phyloP scores from a whole-genome alignment of 768 basidiomycete genomes.

The Pisolithus sp. region DNA sequence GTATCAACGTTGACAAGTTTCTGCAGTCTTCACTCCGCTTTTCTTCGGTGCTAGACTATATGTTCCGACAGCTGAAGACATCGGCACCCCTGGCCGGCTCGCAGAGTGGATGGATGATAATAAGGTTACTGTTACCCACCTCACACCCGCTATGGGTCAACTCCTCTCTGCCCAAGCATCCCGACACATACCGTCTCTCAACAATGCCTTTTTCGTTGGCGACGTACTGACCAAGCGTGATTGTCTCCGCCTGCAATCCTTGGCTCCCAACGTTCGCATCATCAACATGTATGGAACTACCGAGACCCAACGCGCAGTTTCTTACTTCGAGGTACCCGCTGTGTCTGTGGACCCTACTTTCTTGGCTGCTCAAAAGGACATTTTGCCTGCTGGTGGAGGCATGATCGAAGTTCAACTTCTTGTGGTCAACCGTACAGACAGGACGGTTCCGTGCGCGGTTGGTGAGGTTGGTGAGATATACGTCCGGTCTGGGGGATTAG shows the following conservation, averaged over 20 bases:
- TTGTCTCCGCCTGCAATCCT: constrained; percentile 86
- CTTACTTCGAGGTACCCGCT: constrained; percentile 90
- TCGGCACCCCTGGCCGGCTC: constrained; percentile 91
- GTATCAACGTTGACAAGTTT: constrained; percentile 2
- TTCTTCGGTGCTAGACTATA: constrained; percentile 96
- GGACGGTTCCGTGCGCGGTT: constrained; percentile 79
- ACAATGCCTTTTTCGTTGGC: constrained; percentile 97
- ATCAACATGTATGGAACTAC: constrained; percentile 99
- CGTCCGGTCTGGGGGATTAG: constrained; percentile 93
- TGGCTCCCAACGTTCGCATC: constrained; percentile 88
- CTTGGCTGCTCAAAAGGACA: constrained; percentile 90
- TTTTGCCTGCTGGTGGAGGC: constrained; percentile 95
- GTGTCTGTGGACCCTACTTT: constrained; percentile 82
- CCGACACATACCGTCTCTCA: constrained; percentile 76
- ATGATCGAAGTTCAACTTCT: constrained; percentile 98
- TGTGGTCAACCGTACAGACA: constrained; percentile 88
- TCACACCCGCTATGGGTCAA: constrained; percentile 99
- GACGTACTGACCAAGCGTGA: constrained; percentile 98
- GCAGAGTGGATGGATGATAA: constrained; percentile 98
- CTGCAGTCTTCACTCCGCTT: constrained; percentile 90
- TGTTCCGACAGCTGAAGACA: constrained; percentile 94
- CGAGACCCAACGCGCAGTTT: constrained; percentile 97
- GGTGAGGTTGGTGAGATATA: constrained; percentile 99
- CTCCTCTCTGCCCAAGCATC: constrained; percentile 86
- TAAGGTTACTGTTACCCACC: constrained; percentile 89